These are phyloP conservation scores for Rugosomyces carneus DNA, from an alignment of 1,284 basidiomycete species.

Conservation along the genomic window DNA sequence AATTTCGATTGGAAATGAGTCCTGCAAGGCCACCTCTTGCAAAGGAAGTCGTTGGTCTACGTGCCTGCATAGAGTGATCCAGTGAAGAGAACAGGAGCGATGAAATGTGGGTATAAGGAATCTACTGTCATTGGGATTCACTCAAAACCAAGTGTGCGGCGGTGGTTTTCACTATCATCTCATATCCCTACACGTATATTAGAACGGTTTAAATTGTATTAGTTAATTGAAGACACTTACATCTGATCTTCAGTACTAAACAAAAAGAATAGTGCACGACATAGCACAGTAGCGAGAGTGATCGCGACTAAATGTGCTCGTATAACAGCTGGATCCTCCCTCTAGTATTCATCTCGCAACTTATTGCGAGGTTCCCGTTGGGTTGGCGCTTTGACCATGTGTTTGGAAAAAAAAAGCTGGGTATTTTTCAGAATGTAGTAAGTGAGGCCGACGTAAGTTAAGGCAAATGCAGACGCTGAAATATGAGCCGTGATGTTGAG, in stretches of 20 bases:
- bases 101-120: conserved; percentile 49
- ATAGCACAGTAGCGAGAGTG: not conserved
- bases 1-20: conserved; percentile 37
- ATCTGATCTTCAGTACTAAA: too few species aligned
- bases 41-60: conserved; percentile 56
- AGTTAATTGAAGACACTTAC: too few species aligned
- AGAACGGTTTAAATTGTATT: too few species aligned
- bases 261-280: not conserved
- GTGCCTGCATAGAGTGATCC: conserved; percentile 73
- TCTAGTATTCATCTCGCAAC: conserved; percentile 29
- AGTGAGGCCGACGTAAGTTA: conserved; percentile 58
- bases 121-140: conserved; percentile 13
- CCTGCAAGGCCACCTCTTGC: conserved; percentile 47
- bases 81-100: conserved; percentile 76
- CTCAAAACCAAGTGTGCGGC: not conserved
- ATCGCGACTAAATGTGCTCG: not conserved
- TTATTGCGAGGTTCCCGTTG: conserved; percentile 27
- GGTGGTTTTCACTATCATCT: not conserved
- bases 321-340: not conserved
- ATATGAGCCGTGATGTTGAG: conserved; percentile 35
- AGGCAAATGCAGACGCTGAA: conserved; percentile 42
- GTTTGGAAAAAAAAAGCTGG: conserved; percentile 41
- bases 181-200: not conserved
- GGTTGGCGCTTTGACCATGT: conserved; percentile 13
- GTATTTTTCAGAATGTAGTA: conserved; percentile 56